phyloP scores from a whole-genome alignment of 495 filamentous ascomycete genomes.

The Hypoxylon rickii region DNA sequence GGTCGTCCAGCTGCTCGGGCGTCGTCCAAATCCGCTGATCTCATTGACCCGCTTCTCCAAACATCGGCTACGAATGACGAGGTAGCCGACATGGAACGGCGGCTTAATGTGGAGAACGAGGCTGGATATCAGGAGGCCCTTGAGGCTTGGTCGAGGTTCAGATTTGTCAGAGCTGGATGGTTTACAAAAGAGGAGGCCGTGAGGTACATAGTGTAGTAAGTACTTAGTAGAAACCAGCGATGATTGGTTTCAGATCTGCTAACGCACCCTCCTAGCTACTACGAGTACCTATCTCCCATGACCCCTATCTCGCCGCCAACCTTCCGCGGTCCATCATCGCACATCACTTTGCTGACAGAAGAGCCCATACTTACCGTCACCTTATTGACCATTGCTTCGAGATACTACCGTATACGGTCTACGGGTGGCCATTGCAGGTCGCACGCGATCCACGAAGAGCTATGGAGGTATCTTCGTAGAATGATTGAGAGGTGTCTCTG shows the following conservation, averaged over 20 bases:
- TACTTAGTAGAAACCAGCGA: not conserved
- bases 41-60: conserved; percentile 37
- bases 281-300: conserved; percentile 82
- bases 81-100: conserved; percentile 43
- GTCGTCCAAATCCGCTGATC: conserved; percentile 32
- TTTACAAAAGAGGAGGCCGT: conserved; percentile 92
- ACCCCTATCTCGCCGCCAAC: conserved; percentile 90
- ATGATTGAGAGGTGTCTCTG: conserved; percentile 95
- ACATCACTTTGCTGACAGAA: conserved; percentile 77
- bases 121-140: conserved; percentile 69
- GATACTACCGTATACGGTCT: conserved; percentile 78
- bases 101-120: conserved; percentile 43
- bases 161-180: conserved; percentile 95
- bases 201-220: conserved; percentile 88
- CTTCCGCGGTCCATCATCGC: conserved; percentile 72
- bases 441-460: conserved; percentile 88
- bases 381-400: conserved; percentile 85
- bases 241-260: conserved; percentile 16
- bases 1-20: conserved; percentile 28
- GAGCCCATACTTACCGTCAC: conserved; percentile 92
- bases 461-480: conserved; percentile 92
- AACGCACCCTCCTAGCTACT: conserved; percentile 64
- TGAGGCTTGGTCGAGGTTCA: conserved; percentile 83
- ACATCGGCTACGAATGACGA: conserved; percentile 34
- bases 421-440: conserved; percentile 81